These are phyloP conservation scores for Pseudozyma sp. DNA, from an alignment of 1,284 basidiomycete species.

Conservation along the genomic window DNA sequence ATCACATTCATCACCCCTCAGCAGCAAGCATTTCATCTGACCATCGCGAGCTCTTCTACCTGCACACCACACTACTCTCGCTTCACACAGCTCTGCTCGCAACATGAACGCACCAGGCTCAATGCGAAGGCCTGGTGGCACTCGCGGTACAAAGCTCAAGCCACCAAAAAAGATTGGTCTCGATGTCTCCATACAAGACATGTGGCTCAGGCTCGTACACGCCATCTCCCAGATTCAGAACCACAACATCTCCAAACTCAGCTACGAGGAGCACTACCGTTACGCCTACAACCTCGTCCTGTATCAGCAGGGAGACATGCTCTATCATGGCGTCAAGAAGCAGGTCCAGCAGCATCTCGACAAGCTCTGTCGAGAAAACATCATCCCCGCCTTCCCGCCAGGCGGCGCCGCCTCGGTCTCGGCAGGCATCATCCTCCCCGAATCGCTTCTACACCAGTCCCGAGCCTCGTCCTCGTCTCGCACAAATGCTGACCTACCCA, in stretches of 20 bases:
- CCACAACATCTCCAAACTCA: slow-evolving; percentile 90
- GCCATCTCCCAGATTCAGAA: slow-evolving; percentile 96
- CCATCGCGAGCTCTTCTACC: background rate
- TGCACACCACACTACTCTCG: background rate
- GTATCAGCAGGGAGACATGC: slow-evolving; percentile 80
- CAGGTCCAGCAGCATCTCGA: slow-evolving; percentile 87
- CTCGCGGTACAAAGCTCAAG: slow-evolving; percentile 47
- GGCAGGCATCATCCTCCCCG: slow-evolving; percentile 66
- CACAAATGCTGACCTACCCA: slow-evolving; percentile 14
- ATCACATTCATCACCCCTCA: too few relatives aligned
- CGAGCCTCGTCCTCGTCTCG: slow-evolving; percentile 25
- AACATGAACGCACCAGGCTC: slow-evolving; percentile 50
- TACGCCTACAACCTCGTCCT: slow-evolving; percentile 66
- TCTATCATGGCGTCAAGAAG: slow-evolving; percentile 86
- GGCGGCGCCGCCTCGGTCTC: slow-evolving; percentile 70
- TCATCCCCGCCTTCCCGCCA: slow-evolving; percentile 83
- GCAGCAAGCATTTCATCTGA: background rate
- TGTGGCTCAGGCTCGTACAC: slow-evolving; percentile 78
- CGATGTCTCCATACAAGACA: slow-evolving; percentile 59
- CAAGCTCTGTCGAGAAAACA: slow-evolving; percentile 79
- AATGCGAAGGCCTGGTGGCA: slow-evolving; percentile 42
- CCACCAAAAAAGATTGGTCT: slow-evolving; percentile 61
- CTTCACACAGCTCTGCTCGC: background rate
- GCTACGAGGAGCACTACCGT: slow-evolving; percentile 92
- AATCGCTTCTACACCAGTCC: slow-evolving; percentile 70